Evolutionary conservation across 106 monocot species (phyloP), one percentile per base, ranked within the genome.

Genomic region (Apostasia shenzhenica): DNA sequence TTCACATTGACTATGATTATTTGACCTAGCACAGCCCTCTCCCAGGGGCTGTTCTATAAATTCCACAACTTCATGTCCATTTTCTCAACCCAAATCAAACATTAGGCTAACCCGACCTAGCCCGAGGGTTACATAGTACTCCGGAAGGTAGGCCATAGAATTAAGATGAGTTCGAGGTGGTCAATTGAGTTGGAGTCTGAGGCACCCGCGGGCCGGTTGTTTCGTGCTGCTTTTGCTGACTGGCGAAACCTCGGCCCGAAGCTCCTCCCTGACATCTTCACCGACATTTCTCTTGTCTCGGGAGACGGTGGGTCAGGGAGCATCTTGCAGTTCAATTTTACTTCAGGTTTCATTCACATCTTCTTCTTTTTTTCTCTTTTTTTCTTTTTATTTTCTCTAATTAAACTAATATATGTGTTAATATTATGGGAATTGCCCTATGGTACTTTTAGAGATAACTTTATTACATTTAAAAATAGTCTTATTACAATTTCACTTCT

Each of bases 161-260:
- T 26, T 26, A 66, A 66, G 11, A 66, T 66, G 66, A 66, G 66
- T 51, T 44, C 48, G 51, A 77, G 73, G 52, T 81, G 64, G 70
- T 68, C 8, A 7, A 1, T 71, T 2, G 85, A 85, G 67, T 41
- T 81, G n/a, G 73, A 73, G 62, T 70, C 81, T 14, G 46, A 61
- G 2, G 67, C 71, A 14, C 40, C 77, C 0, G 85, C 78, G 2
- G n/a, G 61, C 0, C 38, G 67, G 10, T 57, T 85, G n/a, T 81
- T 72, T 67, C 77, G 72, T 67, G 85, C 81, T 41, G 52, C 67
- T 7, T 44, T 74, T 52, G n/a, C 63, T 41, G 77, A 85, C 63
- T 85, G 81, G 78, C 81, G 78, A 42, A 75, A 75, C 55, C 66
- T 85, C 7, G 85, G 67, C 67, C 85, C 81, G 4, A 85, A 85